phyloP scores from a whole-genome alignment of 2,329 filamentous ascomycete species.

The Anthostomella pinea region DNA sequence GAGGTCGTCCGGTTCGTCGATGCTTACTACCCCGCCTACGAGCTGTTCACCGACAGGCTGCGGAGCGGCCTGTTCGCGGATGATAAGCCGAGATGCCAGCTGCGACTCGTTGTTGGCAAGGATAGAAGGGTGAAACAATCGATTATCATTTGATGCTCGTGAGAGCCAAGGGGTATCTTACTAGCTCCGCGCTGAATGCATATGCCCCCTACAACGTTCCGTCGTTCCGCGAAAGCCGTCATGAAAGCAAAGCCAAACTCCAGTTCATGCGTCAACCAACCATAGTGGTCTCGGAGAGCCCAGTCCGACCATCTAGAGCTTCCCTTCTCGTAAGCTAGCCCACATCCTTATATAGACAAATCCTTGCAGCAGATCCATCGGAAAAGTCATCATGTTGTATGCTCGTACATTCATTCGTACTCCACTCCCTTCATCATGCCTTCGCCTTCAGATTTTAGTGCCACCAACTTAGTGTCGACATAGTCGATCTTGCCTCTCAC shows the following conservation, averaged over 20 bases:
- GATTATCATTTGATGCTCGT: constrained; percentile 42
- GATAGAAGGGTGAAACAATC: constrained; percentile 59
- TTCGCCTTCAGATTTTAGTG: constrained; percentile 56
- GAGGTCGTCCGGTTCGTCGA: constrained; percentile 73
- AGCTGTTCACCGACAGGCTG: constrained; percentile 62
- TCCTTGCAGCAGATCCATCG: constrained; percentile 1
- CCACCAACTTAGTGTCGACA: constrained; percentile 53
- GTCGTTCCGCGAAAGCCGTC: not conserved
- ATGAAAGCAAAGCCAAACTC: constrained; percentile 14
- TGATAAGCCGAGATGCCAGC: constrained; percentile 50
- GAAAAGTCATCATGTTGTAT: too few species aligned
- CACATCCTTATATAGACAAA: too few species aligned
- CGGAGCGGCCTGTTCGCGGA: constrained; percentile 53
- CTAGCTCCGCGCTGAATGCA: constrained; percentile 12
- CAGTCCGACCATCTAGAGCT: too few species aligned
- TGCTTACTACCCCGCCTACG: constrained; percentile 69
- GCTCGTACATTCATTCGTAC: constrained; percentile 25
- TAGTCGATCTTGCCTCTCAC: constrained; percentile 51
- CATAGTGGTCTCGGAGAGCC: constrained; percentile 12
- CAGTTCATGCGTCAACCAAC: constrained; percentile 16
- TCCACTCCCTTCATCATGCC: constrained; percentile 45
- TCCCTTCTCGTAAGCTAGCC: too few species aligned
- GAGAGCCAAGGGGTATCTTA: constrained; percentile 21
- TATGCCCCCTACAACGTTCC: too few species aligned
- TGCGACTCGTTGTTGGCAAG: constrained; percentile 59